Conservation (phyloP, 768 basidiomycete species). For the Xerocomellus chrysenteron region DNA sequence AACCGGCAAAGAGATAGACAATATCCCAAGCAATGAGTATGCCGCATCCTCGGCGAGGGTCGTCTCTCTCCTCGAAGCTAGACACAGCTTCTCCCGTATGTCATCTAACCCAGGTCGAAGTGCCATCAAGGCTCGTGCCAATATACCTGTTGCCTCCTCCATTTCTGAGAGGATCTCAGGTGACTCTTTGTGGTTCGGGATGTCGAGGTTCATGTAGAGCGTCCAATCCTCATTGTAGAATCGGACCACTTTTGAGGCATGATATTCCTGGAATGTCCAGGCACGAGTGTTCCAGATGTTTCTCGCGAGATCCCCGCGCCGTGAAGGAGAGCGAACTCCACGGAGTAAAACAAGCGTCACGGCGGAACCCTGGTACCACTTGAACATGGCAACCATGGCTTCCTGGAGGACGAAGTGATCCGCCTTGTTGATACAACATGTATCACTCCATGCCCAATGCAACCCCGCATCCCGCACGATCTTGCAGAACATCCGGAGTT, state of each 20-base stretch:
- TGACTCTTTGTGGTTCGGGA: slow-evolving; percentile 7
- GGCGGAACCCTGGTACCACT: slow-evolving; percentile 5
- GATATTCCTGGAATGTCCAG: slow-evolving; percentile 9
- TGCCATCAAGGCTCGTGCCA: not conserved
- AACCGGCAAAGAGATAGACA: not conserved
- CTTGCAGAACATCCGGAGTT: slow-evolving; percentile 3
- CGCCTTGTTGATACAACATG: slow-evolving; percentile 6
- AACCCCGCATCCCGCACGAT: not conserved
- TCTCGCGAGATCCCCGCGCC: not conserved
- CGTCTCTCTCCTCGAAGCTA: not conserved
- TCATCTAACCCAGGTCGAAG: not conserved
- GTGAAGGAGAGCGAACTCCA: not conserved
- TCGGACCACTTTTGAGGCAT: slow-evolving; percentile 1
- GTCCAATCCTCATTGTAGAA: slow-evolving; percentile 5
- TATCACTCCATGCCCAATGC: slow-evolving; percentile 10
- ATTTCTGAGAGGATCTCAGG: slow-evolving; percentile 2
- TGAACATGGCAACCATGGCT: slow-evolving; percentile 6
- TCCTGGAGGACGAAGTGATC: not conserved
- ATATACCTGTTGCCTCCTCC: not conserved
- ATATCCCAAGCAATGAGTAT: slow-evolving; percentile 1
- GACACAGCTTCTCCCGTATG: not conserved
- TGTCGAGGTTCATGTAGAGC: not conserved
- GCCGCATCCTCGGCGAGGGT: not conserved
- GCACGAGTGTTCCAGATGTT: slow-evolving; percentile 6
- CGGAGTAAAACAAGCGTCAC: slow-evolving; percentile 2